A percentile compares a stretch with the other conserved stretches of the same genome.
phyloP scores from a whole-genome alignment of 768 basidiomycete species.

The Russula sp. region DNA sequence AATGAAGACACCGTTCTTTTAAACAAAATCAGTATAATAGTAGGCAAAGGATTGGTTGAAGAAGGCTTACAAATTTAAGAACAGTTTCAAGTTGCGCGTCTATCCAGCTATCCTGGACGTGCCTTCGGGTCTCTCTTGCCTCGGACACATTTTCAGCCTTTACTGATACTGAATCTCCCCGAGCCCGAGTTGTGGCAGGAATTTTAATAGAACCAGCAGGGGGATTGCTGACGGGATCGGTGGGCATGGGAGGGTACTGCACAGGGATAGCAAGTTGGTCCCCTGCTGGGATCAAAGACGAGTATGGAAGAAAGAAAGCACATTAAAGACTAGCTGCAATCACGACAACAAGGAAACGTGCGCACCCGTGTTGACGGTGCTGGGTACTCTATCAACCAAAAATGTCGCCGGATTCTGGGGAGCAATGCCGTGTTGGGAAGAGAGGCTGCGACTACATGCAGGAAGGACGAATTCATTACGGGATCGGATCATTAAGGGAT shows the following conservation, averaged over 20 bases:
- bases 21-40: not conserved
- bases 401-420: not conserved
- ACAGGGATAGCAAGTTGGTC: not conserved
- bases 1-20: constrained; percentile 31
- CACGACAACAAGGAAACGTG: not conserved
- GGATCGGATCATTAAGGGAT: too few relatives aligned
- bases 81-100: constrained; percentile 22
- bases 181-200: not conserved
- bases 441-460: too few relatives aligned
- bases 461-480: too few relatives aligned
- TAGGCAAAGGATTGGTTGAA: too few relatives aligned
- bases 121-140: not conserved
- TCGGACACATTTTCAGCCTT: constrained; percentile 7
- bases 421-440: not conserved
- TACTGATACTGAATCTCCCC: not conserved
- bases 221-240: not conserved
- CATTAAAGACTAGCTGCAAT: not conserved
- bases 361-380: not conserved
- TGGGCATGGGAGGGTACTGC: constrained; percentile 11
- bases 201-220: not conserved
- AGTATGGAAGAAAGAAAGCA: constrained; percentile 7
- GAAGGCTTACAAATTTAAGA: constrained; percentile 23
- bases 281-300: constrained; percentile 14
- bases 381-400: too few relatives aligned
- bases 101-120: constrained; percentile 12